Percentiles rank a stretch among this genome's conserved stretches.
Evolutionary conservation across 768 basidiomycete genomes (phyloP).

Genomic region (Kwoniella dejecticola): DNA sequence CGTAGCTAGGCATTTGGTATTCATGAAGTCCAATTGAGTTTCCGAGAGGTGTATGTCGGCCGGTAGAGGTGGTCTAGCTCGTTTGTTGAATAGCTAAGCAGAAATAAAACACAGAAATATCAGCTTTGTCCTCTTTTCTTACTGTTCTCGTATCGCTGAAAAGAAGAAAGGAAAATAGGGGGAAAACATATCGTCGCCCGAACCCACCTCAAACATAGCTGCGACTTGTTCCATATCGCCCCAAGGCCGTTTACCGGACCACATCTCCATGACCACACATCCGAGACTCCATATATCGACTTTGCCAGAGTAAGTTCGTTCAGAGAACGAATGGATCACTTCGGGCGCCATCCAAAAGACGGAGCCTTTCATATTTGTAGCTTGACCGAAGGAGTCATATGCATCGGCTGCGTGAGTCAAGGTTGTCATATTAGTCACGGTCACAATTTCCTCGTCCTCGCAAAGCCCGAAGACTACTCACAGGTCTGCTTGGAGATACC

Average conservation of each 20-base stretch:
- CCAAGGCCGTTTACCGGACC: conserved; percentile 96
- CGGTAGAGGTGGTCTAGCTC: conserved; percentile 85
- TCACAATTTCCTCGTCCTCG: no score
- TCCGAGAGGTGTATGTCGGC: conserved; percentile 73
- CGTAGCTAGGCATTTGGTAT: conserved; percentile 80
- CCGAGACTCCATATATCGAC: conserved; percentile 95
- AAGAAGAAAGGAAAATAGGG: no score
- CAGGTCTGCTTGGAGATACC: conserved; percentile 93
- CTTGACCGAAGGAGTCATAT: conserved; percentile 68
- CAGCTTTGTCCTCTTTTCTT: background rate
- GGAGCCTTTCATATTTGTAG: conserved; percentile 94
- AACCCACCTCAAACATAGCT: conserved; percentile 89
- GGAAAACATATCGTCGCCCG: no score
- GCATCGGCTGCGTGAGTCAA: conserved; percentile 67
- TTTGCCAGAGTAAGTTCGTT: conserved; percentile 87
- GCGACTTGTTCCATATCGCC: conserved; percentile 79
- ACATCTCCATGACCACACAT: conserved; percentile 99
- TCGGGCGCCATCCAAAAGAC: conserved; percentile 99
- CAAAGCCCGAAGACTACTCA: conserved; percentile 36
- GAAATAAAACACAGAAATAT: background rate
- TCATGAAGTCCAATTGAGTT: conserved; percentile 80
- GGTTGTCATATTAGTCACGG: no score
- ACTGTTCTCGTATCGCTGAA: no score
- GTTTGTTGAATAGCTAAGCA: conserved; percentile 75
- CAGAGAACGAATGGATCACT: conserved; percentile 75